Evolutionary conservation across 2,329 filamentous ascomycete species (phyloP), one percentile per base, ranked within the genome.

Genomic region (Penicillium sp.): DNA sequence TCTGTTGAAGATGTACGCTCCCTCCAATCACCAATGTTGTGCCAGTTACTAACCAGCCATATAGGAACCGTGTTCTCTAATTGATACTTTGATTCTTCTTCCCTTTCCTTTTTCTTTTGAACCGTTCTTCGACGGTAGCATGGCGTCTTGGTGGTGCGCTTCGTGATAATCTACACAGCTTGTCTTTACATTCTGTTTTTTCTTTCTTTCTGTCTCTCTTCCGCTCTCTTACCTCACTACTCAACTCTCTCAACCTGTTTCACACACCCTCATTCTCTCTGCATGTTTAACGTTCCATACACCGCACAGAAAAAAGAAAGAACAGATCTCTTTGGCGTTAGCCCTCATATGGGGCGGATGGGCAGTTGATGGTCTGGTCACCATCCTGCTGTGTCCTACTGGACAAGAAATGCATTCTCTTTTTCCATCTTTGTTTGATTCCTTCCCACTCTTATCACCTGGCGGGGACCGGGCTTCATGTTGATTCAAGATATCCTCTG

Each of bases 1-100:
- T 50, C 70, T 83, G 34, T 73, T 88, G 65, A 81, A 81, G 71
- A 75, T 77, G 82, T 83, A 75, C 55, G 78, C 77, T 43, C 18
- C 40, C 16, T 14, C 2, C 1, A 34, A 34, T 13, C 13, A 36
- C n/a, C 6, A 7, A n/a, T 7, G 3, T n/a, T 36, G 34, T 36
- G 2, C 13, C 11, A n/a, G 34, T 36, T n/a, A 36, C 34, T 36
- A 36, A 36, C 34, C 24, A 27, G 24, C 7, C 14, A n/a, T 32
- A 21, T 32, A 72, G 70, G 34, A 56, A 72, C 61, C 67, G 65
- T 22, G 64, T 73, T 27, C 57, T 73, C 5, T 73, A 58, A 64
- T 52, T 14, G 24, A 40, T 40, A 21, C 44, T 11, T 13, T 3
- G n/a, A 36, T n/a, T 36, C 14, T 31, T 18, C 34, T 21, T 18